Percentiles rank a stretch among this genome's conserved stretches.
Conservation (phyloP, 768 basidiomycete species). For the Hirschioporus abietinus region DNA sequence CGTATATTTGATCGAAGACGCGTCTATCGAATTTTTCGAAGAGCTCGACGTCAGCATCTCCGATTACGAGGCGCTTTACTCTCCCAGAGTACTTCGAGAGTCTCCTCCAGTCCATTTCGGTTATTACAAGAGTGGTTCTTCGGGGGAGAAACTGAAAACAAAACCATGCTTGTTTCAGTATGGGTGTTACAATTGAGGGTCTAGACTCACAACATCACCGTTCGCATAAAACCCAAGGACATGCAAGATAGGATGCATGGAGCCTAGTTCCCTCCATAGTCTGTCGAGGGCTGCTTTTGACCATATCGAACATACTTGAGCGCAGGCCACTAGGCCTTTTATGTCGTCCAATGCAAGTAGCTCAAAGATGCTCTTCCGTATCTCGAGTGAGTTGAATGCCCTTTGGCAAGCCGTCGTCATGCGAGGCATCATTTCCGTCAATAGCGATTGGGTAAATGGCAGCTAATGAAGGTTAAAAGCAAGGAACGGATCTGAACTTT, state of each 20-base stretch:
- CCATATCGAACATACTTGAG: not conserved
- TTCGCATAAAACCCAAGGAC: not conserved
- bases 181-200: not conserved
- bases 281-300: not conserved
- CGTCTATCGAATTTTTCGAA: not conserved
- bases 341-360: not conserved
- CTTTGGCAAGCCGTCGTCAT: not conserved
- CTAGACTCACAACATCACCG: not conserved
- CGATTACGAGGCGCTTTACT: not conserved
- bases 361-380: not conserved
- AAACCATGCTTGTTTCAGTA: not conserved
- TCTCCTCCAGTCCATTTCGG: not conserved
- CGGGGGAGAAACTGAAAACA: not conserved
- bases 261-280: not conserved
- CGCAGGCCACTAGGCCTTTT: not conserved
- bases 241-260: not conserved
- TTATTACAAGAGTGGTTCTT: not conserved
- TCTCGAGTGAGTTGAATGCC: not conserved
- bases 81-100: not conserved
- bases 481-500: not conserved
- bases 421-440: not conserved
- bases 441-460: not conserved
- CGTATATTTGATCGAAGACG: not conserved
- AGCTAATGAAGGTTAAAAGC: not conserved
- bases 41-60: not conserved